phyloP scores from a whole-genome alignment of 352 stramenopile genomes.

The Achlya hypogyna region DNA sequence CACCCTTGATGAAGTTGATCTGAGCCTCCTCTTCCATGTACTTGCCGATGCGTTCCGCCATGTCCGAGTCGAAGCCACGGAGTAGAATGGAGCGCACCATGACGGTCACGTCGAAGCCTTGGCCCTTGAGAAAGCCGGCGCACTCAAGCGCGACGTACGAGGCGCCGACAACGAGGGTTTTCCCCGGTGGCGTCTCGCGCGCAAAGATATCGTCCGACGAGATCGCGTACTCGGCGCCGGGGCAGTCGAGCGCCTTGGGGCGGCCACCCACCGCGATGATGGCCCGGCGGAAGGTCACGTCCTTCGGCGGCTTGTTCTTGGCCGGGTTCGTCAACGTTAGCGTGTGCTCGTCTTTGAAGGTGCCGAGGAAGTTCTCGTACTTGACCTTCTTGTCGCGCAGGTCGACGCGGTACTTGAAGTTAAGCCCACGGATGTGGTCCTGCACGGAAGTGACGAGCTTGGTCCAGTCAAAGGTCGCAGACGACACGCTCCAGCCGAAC shows the following conservation, averaged over 20 bases:
- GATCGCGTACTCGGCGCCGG: slow-evolving; percentile 90
- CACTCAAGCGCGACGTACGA: slow-evolving; percentile 98
- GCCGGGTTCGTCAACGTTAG: slow-evolving; percentile 84
- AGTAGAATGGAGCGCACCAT: slow-evolving; percentile 96
- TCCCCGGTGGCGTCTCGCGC: slow-evolving; percentile 82
- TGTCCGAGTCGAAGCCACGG: slow-evolving; percentile 97
- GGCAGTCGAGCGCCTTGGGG: slow-evolving; percentile 79
- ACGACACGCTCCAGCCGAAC: slow-evolving; percentile 77
- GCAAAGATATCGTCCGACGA: slow-evolving; percentile 85
- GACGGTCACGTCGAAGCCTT: slow-evolving; percentile 94
- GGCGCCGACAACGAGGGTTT: slow-evolving; percentile 94
- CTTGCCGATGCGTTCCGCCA: slow-evolving; percentile 87
- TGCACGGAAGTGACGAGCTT: slow-evolving; percentile 89
- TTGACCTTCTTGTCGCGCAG: slow-evolving; percentile 92
- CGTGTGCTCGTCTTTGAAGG: slow-evolving; percentile 90
- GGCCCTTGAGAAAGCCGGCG: slow-evolving; percentile 92
- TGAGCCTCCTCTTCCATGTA: slow-evolving; percentile 88
- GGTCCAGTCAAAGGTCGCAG: slow-evolving; percentile 83
- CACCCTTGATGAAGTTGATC: slow-evolving; percentile 87
- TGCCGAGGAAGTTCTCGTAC: slow-evolving; percentile 91
- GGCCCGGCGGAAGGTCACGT: slow-evolving; percentile 88
- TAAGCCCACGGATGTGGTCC: slow-evolving; percentile 96
- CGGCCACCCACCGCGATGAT: slow-evolving; percentile 94
- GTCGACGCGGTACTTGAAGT: slow-evolving; percentile 98
- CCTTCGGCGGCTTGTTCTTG: slow-evolving; percentile 79